Evolutionary conservation across 2,329 filamentous ascomycete species (phyloP).

Genomic region (Endothia cerciana): DNA sequence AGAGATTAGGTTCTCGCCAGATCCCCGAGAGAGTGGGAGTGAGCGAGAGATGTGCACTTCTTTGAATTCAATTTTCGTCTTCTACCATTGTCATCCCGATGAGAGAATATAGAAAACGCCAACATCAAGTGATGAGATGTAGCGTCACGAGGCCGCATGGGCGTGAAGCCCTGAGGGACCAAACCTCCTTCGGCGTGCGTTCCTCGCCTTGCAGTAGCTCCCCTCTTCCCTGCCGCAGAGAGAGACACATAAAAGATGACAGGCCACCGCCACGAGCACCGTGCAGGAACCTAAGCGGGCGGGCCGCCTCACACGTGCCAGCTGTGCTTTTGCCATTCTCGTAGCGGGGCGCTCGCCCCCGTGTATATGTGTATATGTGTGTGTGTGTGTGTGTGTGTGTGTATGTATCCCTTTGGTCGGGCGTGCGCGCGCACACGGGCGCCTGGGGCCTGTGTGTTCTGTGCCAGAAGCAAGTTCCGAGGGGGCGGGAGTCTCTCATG

Average conservation of each 20-base stretch:
- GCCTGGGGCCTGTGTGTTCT: no score
- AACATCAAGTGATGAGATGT: background rate
- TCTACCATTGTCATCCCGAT: background rate
- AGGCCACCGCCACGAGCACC: slow-evolving; percentile 7
- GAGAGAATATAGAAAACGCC: background rate
- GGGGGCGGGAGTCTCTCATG: background rate
- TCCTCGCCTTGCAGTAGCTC: background rate
- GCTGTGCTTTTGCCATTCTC: no score
- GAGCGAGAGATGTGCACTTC: background rate
- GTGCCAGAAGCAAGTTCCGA: background rate
- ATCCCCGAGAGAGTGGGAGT: background rate
- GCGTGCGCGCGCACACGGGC: no score
- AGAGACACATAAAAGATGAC: background rate
- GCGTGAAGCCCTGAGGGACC: no score
- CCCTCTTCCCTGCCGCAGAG: no score
- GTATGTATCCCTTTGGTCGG: no score
- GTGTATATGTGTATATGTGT: no score
- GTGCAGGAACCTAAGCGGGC: background rate
- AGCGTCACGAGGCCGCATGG: no score
- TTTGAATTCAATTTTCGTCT: background rate
- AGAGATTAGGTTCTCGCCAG: background rate
- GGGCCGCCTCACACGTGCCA: background rate
- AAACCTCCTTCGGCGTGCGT: background rate
- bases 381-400: no score
- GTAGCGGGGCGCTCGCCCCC: no score